Evolutionary conservation across 2,329 filamentous ascomycete species (phyloP).

Genomic region (Sphaerulina musiva): DNA sequence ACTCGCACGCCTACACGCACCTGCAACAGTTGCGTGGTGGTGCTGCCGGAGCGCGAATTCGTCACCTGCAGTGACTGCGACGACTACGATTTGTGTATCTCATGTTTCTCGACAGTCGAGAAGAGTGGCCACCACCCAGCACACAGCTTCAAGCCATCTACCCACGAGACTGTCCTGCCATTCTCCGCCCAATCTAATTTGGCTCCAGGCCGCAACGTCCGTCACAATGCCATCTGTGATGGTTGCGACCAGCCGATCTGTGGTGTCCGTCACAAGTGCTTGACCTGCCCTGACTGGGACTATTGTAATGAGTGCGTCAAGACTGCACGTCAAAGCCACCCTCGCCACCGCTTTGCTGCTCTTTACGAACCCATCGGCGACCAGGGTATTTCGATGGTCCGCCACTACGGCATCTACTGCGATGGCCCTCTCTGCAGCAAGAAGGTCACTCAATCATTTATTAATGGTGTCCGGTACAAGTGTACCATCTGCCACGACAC

Average conservation of each 20-base stretch:
- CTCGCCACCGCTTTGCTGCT: constrained; percentile 79
- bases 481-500: constrained; percentile 91
- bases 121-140: constrained; percentile 82
- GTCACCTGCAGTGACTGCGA: constrained; percentile 78
- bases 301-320: constrained; percentile 74
- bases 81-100: constrained; percentile 86
- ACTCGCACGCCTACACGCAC: constrained; percentile 52
- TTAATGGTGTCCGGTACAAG: constrained; percentile 87
- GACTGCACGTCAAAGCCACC: constrained; percentile 63
- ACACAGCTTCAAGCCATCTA: constrained; percentile 69
- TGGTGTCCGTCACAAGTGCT: constrained; percentile 91
- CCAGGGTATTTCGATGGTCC: constrained; percentile 40
- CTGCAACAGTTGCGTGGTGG: constrained; percentile 63
- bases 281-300: constrained; percentile 96
- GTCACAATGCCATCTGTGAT: constrained; percentile 88
- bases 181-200: constrained; percentile 61
- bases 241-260: constrained; percentile 82
- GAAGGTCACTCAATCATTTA: constrained; percentile 52
- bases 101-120: constrained; percentile 66
- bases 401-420: constrained; percentile 84
- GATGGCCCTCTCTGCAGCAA: constrained; percentile 81
- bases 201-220: constrained; percentile 68
- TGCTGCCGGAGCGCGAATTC: constrained; percentile 67
- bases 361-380: constrained; percentile 67
- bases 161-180: constrained; percentile 56